Base-by-base conservation (phyloP, 2,329 filamentous ascomycete species). In the Dactylella cylindrospora region DNA sequence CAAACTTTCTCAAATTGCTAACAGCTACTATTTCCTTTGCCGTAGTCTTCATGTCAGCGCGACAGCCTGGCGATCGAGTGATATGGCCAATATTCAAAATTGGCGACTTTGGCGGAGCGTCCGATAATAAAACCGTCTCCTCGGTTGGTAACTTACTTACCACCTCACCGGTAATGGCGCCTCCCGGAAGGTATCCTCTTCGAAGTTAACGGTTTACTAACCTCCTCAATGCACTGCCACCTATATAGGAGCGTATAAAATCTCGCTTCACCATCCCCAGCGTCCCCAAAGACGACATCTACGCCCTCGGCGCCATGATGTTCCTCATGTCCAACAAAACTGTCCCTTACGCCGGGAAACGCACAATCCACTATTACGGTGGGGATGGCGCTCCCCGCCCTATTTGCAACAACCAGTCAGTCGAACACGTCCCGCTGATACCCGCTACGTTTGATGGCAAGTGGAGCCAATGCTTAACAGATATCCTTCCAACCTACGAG, bases 71-170 rank as follows among this genome's bases (percentile, higher is more conserved):
- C 1, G 55, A 61, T 22, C 7, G 8, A 4, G 43, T 41, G n/a
- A 26, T 28, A 9, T 61, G 49, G 17, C 55, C 55, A 1, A 43
- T 49, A 7, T 49, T 53, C 35, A 61, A 61, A 39, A 47, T 53
- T 5, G 47, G 32, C 8, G 47, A 61, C 20, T 31, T 51, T 29
- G 46, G 46, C 29, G 54, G 29, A 13, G 45, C 45, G 23, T 39
- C 38, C 0, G 17, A 12, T 25, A 2, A 5, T 1, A 28, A 28
- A 9, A 10, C 8, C 10, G 10, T 23, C 4, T 43, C 52, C 2
- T 13, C 9, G 1, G n/a, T 57, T 6, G 20, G 29, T 12, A 57
- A 43, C 25, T 6, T 7, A 15, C 7, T 9, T 2, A 20, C 19
- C 17, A 6, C 52, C 5, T 22, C 43, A n/a, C 52, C 44, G 6